Conservation (phyloP, 768 basidiomycete species). For the Fomitopsis serialis region DNA sequence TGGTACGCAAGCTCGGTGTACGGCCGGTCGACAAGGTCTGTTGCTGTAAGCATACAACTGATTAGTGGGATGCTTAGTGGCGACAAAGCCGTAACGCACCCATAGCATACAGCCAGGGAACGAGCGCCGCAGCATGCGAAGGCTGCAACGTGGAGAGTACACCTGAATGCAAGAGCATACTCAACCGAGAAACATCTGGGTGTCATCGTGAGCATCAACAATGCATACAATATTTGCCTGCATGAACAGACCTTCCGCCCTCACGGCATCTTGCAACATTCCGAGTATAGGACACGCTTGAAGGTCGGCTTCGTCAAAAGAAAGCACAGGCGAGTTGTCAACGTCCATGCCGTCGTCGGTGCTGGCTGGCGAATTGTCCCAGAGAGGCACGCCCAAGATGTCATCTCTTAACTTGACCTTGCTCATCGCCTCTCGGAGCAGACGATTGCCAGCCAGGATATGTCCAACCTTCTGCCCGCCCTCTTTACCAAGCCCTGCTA, state of each 20-base stretch:
- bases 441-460: conserved; percentile 20
- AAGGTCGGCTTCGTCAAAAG: conserved; percentile 3
- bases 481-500: conserved; percentile 23
- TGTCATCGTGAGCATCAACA: too few relatives aligned
- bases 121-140: conserved; percentile 22
- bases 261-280: conserved; percentile 27
- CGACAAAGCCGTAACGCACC: conserved; percentile 30
- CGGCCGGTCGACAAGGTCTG: conserved; percentile 17
- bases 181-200: conserved; percentile 13
- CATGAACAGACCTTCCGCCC: neutral
- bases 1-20: conserved; percentile 21
- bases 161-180: conserved; percentile 31
- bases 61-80: conserved; percentile 6
- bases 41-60: conserved; percentile 21
- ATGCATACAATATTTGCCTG: too few relatives aligned
- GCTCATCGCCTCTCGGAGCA: conserved; percentile 11
- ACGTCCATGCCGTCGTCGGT: conserved; percentile 14
- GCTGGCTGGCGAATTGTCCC: conserved; percentile 21
- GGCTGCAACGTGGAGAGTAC: conserved; percentile 21
- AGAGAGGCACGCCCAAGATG: conserved; percentile 25
- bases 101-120: conserved; percentile 37
- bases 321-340: conserved; percentile 6
- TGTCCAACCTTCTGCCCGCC: conserved; percentile 25
- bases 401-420: conserved; percentile 9
- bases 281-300: conserved; percentile 20